Evolutionary conservation across 306 rosid genomes (phyloP).

Genomic region (Cucumis sativus): Cucumber_9930_V3 NC_026657.2:2719501-2720000

Average conservation of each 20-base stretch:
- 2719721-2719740: slow-evolving; percentile 69
- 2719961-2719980: slow-evolving; percentile 71
- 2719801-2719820: slow-evolving; percentile 41
- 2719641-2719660: slow-evolving; percentile 58
- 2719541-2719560: slow-evolving; percentile 85
- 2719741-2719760: slow-evolving; percentile 62
- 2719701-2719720: slow-evolving; percentile 69
- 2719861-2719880: slow-evolving; percentile 27
- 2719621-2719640: slow-evolving; percentile 74
- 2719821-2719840: slow-evolving; percentile 74
- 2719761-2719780: slow-evolving; percentile 68
- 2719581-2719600: slow-evolving; percentile 80
- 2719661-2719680: slow-evolving; percentile 92
- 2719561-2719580: slow-evolving; percentile 71
- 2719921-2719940: neutral
- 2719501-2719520: neutral
- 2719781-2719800: slow-evolving; percentile 70
- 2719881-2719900: neutral
- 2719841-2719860: slow-evolving; percentile 64
- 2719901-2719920: neutral
- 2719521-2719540: slow-evolving; percentile 6
- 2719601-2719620: slow-evolving; percentile 69
- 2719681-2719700: slow-evolving; percentile 68
- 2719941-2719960: neutral
- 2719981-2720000: slow-evolving; percentile 61